Conservation (phyloP, 2,329 filamentous ascomycete species). For the Zelopaecilomyces penicillatus region DNA sequence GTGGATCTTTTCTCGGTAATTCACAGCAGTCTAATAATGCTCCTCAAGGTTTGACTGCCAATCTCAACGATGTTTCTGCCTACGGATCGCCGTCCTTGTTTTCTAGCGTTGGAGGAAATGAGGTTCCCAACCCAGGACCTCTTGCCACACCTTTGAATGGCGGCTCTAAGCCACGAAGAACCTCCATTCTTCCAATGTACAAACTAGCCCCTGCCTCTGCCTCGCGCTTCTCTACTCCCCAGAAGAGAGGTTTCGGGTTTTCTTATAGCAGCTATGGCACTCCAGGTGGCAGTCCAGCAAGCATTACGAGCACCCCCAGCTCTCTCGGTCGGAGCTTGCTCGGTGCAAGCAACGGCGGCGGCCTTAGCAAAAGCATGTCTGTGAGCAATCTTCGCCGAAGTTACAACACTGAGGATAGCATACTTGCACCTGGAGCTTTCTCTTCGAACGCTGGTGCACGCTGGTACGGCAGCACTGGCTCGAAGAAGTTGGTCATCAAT, state of each 20-base stretch:
- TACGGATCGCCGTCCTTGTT: slow-evolving; percentile 88
- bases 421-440: slow-evolving; percentile 78
- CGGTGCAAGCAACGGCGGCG: slow-evolving; percentile 58
- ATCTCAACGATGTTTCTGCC: slow-evolving; percentile 73
- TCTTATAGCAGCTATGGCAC: slow-evolving; percentile 88
- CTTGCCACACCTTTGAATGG: slow-evolving; percentile 82
- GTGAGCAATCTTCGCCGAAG: slow-evolving; percentile 77
- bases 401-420: slow-evolving; percentile 76
- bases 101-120: slow-evolving; percentile 57
- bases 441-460: slow-evolving; percentile 57
- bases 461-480: slow-evolving; percentile 56
- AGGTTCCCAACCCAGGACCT: slow-evolving; percentile 67
- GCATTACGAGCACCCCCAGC: slow-evolving; percentile 57
- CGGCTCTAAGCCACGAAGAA: slow-evolving; percentile 66
- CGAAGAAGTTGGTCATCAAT: slow-evolving; percentile 92
- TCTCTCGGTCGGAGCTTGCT: slow-evolving; percentile 57
- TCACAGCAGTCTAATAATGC: slow-evolving; percentile 41
- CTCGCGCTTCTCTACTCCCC: slow-evolving; percentile 72
- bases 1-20: slow-evolving; percentile 52
- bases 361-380: slow-evolving; percentile 79
- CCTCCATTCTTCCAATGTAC: slow-evolving; percentile 74
- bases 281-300: slow-evolving; percentile 61
- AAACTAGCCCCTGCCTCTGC: slow-evolving; percentile 77
- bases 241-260: slow-evolving; percentile 83
- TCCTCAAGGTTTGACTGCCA: slow-evolving; percentile 65